Evolutionary conservation across 2,329 filamentous ascomycete genomes (phyloP).

Genomic region (Emmonsiellopsis sp.): DNA sequence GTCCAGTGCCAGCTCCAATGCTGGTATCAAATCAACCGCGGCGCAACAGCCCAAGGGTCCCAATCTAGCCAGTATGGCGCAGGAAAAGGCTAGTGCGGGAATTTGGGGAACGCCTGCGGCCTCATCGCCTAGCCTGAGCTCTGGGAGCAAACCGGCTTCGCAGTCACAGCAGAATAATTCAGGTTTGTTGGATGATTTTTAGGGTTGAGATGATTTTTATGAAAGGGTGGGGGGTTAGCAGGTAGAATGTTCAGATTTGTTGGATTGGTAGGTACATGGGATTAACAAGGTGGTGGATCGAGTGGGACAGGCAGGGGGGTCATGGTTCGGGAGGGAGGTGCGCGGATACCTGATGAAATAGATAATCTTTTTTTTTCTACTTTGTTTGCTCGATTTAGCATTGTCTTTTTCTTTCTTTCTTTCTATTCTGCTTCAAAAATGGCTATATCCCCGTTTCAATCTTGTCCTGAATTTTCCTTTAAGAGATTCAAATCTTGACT

Average conservation of each 20-base stretch:
- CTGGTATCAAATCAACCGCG: constrained; percentile 63
- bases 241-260: no score
- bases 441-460: no score
- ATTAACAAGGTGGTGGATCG: no score
- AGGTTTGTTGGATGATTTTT: constrained; percentile 31
- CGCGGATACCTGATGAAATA: not conserved
- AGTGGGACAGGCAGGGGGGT: no score
- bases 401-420: not conserved
- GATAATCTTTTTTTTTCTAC: not conserved
- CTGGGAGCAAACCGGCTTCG: constrained; percentile 9
- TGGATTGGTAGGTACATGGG: no score
- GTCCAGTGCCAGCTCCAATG: constrained; percentile 57
- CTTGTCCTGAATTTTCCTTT: no score
- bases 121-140: constrained; percentile 29
- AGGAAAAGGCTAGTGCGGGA: constrained; percentile 89
- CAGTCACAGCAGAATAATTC: constrained; percentile 22
- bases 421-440: not conserved
- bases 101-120: constrained; percentile 74
- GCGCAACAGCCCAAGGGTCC: constrained; percentile 55
- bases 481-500: no score
- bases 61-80: constrained; percentile 88
- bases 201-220: constrained; percentile 20
- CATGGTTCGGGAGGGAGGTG: no score
- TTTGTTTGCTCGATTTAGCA: not conserved
- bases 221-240: no score